phyloP scores from a whole-genome alignment of 257 asterid genomes.

The Lavandula angustifolia region DNA sequence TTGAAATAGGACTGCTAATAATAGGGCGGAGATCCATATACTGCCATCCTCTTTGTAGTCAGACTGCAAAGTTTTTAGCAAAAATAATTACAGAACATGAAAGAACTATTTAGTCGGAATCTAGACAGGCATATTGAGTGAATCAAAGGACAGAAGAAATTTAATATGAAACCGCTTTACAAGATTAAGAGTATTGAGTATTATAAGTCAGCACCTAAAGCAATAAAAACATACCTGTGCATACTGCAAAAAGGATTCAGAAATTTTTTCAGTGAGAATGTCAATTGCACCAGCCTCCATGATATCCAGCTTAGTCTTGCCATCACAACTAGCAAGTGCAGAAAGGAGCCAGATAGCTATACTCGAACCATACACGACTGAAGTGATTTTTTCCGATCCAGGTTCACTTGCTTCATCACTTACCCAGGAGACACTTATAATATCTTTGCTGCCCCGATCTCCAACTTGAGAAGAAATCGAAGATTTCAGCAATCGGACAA shows the following conservation, averaged over 20 bases:
- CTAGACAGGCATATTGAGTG: no score
- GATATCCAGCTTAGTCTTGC: conserved; percentile 65
- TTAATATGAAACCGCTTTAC: no score
- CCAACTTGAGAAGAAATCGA: conserved; percentile 51
- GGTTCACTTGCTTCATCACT: conserved; percentile 51
- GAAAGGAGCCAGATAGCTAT: conserved; percentile 92
- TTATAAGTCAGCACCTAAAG: conserved; percentile 13
- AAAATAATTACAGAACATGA: conserved; percentile 14
- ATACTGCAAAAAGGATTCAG: conserved; percentile 63
- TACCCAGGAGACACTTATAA: conserved; percentile 66
- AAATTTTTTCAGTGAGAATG: conserved; percentile 77
- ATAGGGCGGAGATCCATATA: conserved; percentile 80
- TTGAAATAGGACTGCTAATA: conserved; percentile 78
- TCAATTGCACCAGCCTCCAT: conserved; percentile 95
- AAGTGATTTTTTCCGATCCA: conserved; percentile 56
- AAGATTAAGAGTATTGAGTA: no score
- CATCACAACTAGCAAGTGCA: conserved; percentile 75
- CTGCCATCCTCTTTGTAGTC: conserved; percentile 85
- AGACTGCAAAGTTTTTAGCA: conserved; percentile 38
- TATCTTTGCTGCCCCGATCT: conserved; percentile 51
- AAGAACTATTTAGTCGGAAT: not conserved
- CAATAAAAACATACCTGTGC: conserved; percentile 53
- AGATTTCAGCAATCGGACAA: conserved; percentile 69
- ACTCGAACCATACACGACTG: conserved; percentile 66
- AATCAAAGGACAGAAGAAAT: no score